These are phyloP conservation scores for Calcarisporium arbuscula DNA, from an alignment of 2,329 filamentous ascomycete species.

Conservation along the genomic window DNA sequence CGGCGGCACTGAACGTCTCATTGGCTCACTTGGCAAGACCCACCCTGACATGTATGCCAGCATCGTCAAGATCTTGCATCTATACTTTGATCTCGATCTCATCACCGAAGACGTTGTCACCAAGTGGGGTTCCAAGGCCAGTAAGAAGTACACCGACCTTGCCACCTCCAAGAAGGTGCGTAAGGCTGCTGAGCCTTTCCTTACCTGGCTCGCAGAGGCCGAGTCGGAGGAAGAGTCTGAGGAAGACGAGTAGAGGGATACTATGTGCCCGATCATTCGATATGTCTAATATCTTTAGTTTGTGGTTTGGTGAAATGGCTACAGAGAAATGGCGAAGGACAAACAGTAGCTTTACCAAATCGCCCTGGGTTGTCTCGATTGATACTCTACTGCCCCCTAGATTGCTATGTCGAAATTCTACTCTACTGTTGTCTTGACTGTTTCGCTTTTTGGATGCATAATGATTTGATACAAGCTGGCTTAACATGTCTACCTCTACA, in stretches of 20 bases:
- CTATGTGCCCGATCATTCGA: not conserved
- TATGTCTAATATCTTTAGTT: not conserved
- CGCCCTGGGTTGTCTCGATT: no score
- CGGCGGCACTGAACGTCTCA: slow-evolving; percentile 88
- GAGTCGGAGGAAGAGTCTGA: slow-evolving; percentile 65
- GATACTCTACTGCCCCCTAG: no score
- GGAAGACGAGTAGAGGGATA: slow-evolving; percentile 45
- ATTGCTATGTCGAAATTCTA: no score
- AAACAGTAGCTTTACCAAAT: no score
- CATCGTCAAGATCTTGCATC: slow-evolving; percentile 80
- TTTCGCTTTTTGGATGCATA: no score
- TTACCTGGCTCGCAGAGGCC: slow-evolving; percentile 87
- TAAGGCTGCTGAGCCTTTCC: slow-evolving; percentile 88
- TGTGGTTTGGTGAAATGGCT: no score
- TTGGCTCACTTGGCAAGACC: slow-evolving; percentile 64
- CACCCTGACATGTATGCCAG: slow-evolving; percentile 69
- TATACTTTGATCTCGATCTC: slow-evolving; percentile 87
- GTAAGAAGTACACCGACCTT: slow-evolving; percentile 96
- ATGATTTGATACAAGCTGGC: no score
- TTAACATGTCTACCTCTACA: no score
- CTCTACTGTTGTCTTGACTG: no score
- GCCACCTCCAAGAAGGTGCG: slow-evolving; percentile 89
- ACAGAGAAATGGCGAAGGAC: no score
- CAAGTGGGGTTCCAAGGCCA: slow-evolving; percentile 89
- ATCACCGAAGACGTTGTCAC: slow-evolving; percentile 81